Conservation (phyloP, 2,329 filamentous ascomycete species). For the Phyllosticta citriasiana region DNA sequence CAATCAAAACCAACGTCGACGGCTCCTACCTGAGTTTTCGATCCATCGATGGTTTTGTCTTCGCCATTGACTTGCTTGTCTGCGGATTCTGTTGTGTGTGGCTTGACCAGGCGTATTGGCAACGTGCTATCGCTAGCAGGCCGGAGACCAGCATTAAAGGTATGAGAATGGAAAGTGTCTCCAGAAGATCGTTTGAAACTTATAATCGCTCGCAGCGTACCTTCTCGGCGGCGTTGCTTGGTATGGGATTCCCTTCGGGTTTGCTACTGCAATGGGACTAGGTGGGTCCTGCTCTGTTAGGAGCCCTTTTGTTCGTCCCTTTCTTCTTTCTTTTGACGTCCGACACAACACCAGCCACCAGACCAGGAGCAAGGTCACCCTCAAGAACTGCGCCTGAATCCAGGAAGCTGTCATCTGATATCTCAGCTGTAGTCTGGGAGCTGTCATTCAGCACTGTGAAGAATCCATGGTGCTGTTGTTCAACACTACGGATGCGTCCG, state of each 20-base stretch:
- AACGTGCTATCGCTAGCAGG: slow-evolving; percentile 42
- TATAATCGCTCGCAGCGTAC: too few relatives aligned
- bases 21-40: slow-evolving; percentile 49
- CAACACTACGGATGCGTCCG: too few relatives aligned
- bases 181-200: slow-evolving; percentile 26
- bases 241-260: slow-evolving; percentile 2
- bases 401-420: too few relatives aligned
- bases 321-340: slow-evolving; percentile 23
- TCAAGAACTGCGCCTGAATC: too few relatives aligned
- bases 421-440: too few relatives aligned
- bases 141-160: slow-evolving; percentile 45
- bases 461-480: too few relatives aligned
- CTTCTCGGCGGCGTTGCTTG: too few relatives aligned
- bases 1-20: slow-evolving; percentile 19
- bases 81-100: slow-evolving; percentile 3
- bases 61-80: slow-evolving; percentile 38
- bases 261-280: slow-evolving; percentile 28
- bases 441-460: too few relatives aligned
- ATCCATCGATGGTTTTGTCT: slow-evolving; percentile 41
- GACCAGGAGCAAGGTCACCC: too few relatives aligned
- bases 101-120: slow-evolving; percentile 17
- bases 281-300: slow-evolving; percentile 16
- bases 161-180: slow-evolving; percentile 13
- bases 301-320: slow-evolving; percentile 9
- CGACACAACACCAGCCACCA: slow-evolving; percentile 11